Conservation (phyloP, 176 grass and related monocot genomes). For the Raddia guianensis region DNA sequence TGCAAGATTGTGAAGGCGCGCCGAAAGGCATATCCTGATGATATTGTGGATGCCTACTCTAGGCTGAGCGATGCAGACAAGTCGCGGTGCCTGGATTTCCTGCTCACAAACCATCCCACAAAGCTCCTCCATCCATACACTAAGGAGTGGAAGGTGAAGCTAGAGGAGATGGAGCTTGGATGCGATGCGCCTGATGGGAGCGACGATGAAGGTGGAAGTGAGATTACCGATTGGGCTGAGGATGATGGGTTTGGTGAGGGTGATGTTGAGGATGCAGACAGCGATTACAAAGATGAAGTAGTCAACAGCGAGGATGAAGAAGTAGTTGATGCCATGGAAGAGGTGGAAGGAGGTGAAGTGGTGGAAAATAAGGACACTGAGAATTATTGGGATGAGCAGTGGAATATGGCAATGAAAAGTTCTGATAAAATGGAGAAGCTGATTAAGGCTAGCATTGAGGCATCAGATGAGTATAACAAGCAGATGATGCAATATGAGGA, state of each 20-base stretch:
- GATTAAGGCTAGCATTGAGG: constrained; percentile 61
- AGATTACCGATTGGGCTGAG: constrained; percentile 59
- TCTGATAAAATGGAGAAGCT: constrained; percentile 86
- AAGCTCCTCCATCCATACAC: constrained; percentile 93
- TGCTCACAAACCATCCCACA: constrained; percentile 81
- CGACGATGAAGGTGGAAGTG: constrained; percentile 35
- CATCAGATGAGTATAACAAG: constrained; percentile 45
- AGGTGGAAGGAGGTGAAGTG: constrained; percentile 34
- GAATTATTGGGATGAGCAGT: constrained; percentile 74
- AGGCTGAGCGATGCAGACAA: constrained; percentile 65
- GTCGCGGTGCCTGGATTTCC: constrained; percentile 75
- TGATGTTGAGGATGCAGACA: constrained; percentile 38
- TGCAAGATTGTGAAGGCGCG: constrained; percentile 81
- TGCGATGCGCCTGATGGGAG: constrained; percentile 87
- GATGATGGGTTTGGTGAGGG: constrained; percentile 52
- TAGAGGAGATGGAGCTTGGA: constrained; percentile 92
- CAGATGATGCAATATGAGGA: constrained; percentile 47
- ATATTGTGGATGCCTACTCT: constrained; percentile 86
- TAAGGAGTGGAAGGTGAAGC: constrained; percentile 93
- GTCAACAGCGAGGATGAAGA: constrained; percentile 51
- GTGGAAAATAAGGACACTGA: constrained; percentile 45
- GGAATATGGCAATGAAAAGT: constrained; percentile 75
- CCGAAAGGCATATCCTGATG: constrained; percentile 90
- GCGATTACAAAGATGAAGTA: constrained; percentile 49
- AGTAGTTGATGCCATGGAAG: constrained; percentile 35